Evolutionary conservation across 352 stramenopile species (phyloP), one percentile per base, ranked within the genome.

Genomic region (Paralagenidium karlingii): DNA sequence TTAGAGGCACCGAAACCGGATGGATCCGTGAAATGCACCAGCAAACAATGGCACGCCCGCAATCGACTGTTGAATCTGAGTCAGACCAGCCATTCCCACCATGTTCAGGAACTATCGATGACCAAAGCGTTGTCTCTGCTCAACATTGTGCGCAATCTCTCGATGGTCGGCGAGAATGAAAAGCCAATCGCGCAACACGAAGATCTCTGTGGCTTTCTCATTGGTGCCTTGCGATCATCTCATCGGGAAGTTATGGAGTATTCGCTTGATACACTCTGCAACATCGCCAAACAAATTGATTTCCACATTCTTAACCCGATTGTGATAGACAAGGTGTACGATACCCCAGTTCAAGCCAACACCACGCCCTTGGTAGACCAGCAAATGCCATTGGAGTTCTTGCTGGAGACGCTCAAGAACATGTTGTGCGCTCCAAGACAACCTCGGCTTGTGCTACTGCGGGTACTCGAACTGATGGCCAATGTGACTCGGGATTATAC

Each of bases 121-220:
- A 71, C 69, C 1, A 55, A 60, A 6, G 64, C 58, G 0, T 43
- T 83, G 21, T 42, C 76, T 24, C 43, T 89, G 38, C 52, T 89
- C 37, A 84, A 89, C 38, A 78, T 89, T n/a, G 11, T 89, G 24
- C 69, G 75, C 24, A 89, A 89, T 27, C 43, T 86, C 28, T 67
- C 68, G 4, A 75, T 85, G 55, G 54, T 86, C n/a, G 38, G 53
- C 3, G 75, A 64, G 16, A 89, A 89, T 43, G 64, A 84, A 42
- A 65, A 69, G 36, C 53, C 63, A 0, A 49, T 89, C 8, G 69
- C 71, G 5, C 52, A 69, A 20, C 69, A 89, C 36, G 65, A 83
- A 34, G 68, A 82, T 15, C 37, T 83, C 16, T 71, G 61, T 11
- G 51, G 81, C 27, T 80, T 70, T 27, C 49, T 77, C 19, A 83